Evolutionary conservation across 1,284 basidiomycete species (phyloP).

Genomic region (Tetrapyrgos nigripes): DNA sequence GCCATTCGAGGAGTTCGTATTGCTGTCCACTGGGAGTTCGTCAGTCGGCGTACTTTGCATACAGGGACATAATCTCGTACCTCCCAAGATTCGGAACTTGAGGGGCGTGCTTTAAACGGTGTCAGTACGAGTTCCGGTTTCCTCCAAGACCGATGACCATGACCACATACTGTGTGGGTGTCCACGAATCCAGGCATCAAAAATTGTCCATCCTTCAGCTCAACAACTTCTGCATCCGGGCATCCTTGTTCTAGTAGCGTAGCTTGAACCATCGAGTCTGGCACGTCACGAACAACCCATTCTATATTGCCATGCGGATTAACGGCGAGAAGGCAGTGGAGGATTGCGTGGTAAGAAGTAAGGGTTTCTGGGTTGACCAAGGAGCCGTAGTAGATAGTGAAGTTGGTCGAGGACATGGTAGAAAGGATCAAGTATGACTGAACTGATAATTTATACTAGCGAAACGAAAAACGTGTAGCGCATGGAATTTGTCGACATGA

Average conservation of each 20-base stretch:
- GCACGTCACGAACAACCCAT: constrained; percentile 69
- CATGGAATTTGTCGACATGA: too few relatives aligned
- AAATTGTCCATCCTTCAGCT: constrained; percentile 75
- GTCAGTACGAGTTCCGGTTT: neutral
- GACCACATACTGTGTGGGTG: constrained; percentile 78
- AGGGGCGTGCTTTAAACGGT: constrained; percentile 73
- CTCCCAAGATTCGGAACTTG: constrained; percentile 88
- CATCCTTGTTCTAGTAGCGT: constrained; percentile 50
- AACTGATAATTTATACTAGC: too few relatives aligned
- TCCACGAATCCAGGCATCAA: constrained; percentile 90
- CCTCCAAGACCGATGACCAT: constrained; percentile 20
- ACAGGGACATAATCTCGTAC: constrained; percentile 40
- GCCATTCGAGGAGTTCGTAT: constrained; percentile 92
- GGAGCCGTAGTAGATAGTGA: constrained; percentile 67
- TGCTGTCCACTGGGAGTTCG: constrained; percentile 61
- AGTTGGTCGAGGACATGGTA: neutral
- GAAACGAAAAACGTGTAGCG: too few relatives aligned
- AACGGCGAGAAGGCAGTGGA: constrained; percentile 67
- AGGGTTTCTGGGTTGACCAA: constrained; percentile 71
- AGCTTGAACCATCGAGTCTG: constrained; percentile 47
- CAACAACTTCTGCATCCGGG: constrained; percentile 40
- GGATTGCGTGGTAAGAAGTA: constrained; percentile 57
- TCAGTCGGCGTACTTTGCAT: neutral
- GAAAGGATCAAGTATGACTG: too few relatives aligned
- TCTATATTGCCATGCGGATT: constrained; percentile 63